phyloP scores from a whole-genome alignment of 352 stramenopile species.

The Globisporangium cederbergense region DNA sequence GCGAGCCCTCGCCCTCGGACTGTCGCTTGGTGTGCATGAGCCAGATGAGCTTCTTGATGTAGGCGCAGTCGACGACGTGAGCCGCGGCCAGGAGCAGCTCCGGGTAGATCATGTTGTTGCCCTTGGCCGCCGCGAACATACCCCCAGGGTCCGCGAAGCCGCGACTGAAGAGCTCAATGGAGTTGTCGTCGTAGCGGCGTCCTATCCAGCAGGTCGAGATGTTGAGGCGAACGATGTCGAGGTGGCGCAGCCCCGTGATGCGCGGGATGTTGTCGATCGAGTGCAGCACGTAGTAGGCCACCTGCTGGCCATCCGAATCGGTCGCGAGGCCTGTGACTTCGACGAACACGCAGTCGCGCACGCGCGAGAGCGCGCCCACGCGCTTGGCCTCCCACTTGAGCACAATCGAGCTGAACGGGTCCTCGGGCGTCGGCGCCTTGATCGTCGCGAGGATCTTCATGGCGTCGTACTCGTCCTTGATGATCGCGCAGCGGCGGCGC shows the following conservation, averaged over 20 bases:
- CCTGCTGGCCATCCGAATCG: slow-evolving; percentile 24
- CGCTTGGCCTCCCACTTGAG: slow-evolving; percentile 42
- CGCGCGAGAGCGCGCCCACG: slow-evolving; percentile 34
- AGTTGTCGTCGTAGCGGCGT: not conserved
- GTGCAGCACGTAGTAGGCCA: slow-evolving; percentile 25
- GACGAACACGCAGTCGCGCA: slow-evolving; percentile 48
- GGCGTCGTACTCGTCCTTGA: slow-evolving; percentile 33
- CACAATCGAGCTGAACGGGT: slow-evolving; percentile 38
- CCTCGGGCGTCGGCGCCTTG: slow-evolving; percentile 24
- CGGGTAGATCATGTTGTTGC: slow-evolving; percentile 2
- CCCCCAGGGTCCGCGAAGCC: slow-evolving; percentile 2
- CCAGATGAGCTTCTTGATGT: slow-evolving; percentile 12
- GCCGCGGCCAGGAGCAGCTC: slow-evolving; percentile 1
- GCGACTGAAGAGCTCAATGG: slow-evolving; percentile 7
- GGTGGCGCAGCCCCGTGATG: slow-evolving; percentile 8
- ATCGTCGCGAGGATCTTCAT: slow-evolving; percentile 34
- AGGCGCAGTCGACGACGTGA: slow-evolving; percentile 10
- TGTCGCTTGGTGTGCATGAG: slow-evolving; percentile 3
- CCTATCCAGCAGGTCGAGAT: slow-evolving; percentile 11
- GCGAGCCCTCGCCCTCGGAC: not conserved
- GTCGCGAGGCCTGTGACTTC: slow-evolving; percentile 37
- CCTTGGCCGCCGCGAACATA: not conserved
- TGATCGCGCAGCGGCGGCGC: slow-evolving; percentile 31
- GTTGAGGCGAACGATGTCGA: slow-evolving; percentile 13
- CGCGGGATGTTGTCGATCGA: slow-evolving; percentile 17